Percentiles rank a stretch among this genome's conserved stretches.
These are phyloP conservation scores for Pisolithus orientalis DNA, from an alignment of 768 basidiomycete species.

Conservation along the genomic window DNA sequence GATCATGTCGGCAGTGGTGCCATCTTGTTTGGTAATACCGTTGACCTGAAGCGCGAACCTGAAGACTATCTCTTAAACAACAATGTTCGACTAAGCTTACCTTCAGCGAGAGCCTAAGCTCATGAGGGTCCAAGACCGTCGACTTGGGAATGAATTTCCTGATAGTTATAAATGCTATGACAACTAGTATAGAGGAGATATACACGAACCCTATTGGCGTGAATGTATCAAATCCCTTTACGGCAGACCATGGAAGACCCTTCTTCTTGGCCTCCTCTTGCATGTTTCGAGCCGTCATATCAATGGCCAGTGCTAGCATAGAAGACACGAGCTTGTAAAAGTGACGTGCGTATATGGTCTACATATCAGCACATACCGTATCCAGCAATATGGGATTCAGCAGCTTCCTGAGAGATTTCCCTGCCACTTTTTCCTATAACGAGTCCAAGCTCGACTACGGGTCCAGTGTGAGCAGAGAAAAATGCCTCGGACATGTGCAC, in stretches of 20 bases:
- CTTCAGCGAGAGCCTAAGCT: conserved; percentile 72
- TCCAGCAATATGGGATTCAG: conserved; percentile 79
- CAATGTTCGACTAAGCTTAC: conserved; percentile 27
- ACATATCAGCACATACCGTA: conserved; percentile 54
- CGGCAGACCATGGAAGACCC: conserved; percentile 96
- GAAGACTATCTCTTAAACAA: not conserved
- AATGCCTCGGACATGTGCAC: not conserved
- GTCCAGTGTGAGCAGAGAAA: not conserved
- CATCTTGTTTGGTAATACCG: conserved; percentile 75
- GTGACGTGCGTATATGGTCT: not conserved
- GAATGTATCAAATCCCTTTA: conserved; percentile 96
- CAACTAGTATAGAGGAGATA: not conserved
- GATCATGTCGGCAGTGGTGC: conserved; percentile 85
- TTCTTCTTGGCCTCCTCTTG: conserved; percentile 90
- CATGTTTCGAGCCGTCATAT: conserved; percentile 94
- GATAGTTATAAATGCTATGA: not conserved
- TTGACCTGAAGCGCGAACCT: conserved; percentile 55
- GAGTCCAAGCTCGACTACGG: conserved; percentile 89
- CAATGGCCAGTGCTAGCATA: conserved; percentile 75
- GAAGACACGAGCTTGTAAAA: not conserved
- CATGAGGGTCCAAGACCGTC: conserved; percentile 61
- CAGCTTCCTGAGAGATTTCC: conserved; percentile 69
- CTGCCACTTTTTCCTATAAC: conserved; percentile 86
- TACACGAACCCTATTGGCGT: conserved; percentile 73
- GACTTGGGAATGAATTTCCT: conserved; percentile 81